Base-by-base conservation (phyloP, 768 basidiomycete species). In the Jaapia argillacea region DNA sequence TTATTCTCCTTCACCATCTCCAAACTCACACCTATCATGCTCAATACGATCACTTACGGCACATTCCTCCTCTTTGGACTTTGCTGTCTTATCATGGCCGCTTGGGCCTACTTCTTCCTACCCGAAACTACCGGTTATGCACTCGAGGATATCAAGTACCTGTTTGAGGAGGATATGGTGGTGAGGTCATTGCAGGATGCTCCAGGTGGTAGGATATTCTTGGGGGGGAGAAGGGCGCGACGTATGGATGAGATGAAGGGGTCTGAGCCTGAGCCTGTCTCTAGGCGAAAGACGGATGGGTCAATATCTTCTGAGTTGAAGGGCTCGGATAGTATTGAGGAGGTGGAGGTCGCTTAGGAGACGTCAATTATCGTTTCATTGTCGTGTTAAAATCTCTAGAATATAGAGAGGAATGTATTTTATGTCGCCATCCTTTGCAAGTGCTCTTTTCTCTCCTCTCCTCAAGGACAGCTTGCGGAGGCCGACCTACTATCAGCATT, bases 121-220 rank as follows among this genome's bases (percentile, higher is more conserved):
- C 72, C 71, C 2, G 72, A 74, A 54, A 73, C 70, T n/a, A 58
- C 56, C 14, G 69, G 69, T 23, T 60, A 63, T 44, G 64, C 64
- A 10, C 50, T 74, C 46, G 71, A 74, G 56, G 70, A 72, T 44
- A 67, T 74, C 44, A 62, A 64, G 24, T 59, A 59, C 43, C 51
- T 73, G 3, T 72, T 72, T 41, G 70, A 69, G 52, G 50, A 58
- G 6, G 61, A 66, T 28, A 52, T 65, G 18, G 51, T 66, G 13
- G 35, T 62, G 6, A 52, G 67, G 6, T 48, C 68, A 14, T 42
- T 70, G 45, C 54, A 63, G 45, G 68, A 69, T 52, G 68, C 69
- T 2, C 69, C 69, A 5, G 61, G 65, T 14, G 67, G 69, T 3
- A 51, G 54, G 24, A 31, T 64, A 2, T 65, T 69, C 35, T 42